Conservation (phyloP, 75 land plant genomes). For the Sequoiadendron giganteum region DNA sequence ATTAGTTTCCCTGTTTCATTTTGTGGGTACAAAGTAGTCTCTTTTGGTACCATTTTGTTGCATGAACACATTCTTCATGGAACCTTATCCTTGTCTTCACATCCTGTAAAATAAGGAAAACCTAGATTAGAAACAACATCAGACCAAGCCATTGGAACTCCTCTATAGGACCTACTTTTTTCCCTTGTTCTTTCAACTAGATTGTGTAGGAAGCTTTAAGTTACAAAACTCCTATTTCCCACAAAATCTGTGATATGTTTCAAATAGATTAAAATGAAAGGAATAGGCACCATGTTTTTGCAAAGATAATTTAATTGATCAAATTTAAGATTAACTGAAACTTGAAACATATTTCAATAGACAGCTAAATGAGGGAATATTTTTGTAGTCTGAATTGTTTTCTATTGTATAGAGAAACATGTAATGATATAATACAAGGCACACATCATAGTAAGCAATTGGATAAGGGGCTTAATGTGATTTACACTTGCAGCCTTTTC, state of each 20-base stretch:
- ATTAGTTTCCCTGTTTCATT: too few species aligned
- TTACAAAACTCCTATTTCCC: constrained; percentile 48
- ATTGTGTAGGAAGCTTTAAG: constrained; percentile 52
- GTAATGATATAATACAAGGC: background rate
- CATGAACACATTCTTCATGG: too few species aligned
- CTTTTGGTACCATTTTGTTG: too few species aligned
- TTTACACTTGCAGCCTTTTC: background rate
- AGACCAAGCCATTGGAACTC: constrained; percentile 96
- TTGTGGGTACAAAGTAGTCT: too few species aligned
- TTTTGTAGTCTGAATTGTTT: background rate
- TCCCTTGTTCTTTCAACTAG: constrained; percentile 62
- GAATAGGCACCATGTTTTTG: constrained; percentile 98
- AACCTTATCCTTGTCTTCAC: too few species aligned
- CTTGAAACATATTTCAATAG: background rate
- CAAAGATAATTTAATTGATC: background rate
- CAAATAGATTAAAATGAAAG: constrained; percentile 80
- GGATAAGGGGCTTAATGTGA: background rate
- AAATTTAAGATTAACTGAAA: background rate
- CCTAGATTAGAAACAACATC: constrained; percentile 96
- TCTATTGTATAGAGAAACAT: background rate
- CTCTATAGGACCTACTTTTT: constrained; percentile 82
- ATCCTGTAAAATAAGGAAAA: too few species aligned
- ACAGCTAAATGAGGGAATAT: background rate
- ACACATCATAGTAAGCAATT: background rate
- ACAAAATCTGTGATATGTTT: constrained; percentile 52